Evolutionary conservation across 2,329 filamentous ascomycete genomes (phyloP).

Genomic region (Cladorrhinum sp.): DNA sequence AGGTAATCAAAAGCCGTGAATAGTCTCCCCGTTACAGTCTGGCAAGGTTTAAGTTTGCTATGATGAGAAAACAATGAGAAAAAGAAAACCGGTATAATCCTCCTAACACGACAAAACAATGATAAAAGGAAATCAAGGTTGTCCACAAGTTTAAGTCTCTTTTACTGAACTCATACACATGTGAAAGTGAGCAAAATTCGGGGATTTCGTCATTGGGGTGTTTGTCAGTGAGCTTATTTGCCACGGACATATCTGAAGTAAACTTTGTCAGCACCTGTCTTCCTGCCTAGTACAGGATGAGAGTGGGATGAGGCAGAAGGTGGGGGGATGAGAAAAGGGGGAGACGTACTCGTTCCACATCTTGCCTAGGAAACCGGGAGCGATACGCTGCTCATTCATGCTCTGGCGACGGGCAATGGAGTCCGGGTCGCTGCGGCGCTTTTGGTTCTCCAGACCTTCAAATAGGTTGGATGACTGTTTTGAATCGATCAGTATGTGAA

Average conservation of each 20-base stretch:
- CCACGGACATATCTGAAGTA: constrained; percentile 1
- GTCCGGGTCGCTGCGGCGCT: constrained; percentile 43
- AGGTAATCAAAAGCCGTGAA: too few relatives aligned
- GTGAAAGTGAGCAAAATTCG: not conserved
- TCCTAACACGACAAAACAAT: not conserved
- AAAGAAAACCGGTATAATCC: not conserved
- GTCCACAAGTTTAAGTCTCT: too few relatives aligned
- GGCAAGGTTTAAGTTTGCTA: too few relatives aligned
- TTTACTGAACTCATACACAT: not conserved
- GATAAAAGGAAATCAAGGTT: not conserved
- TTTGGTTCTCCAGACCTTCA: constrained; percentile 50
- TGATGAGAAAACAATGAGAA: not conserved
- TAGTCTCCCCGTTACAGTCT: too few relatives aligned
- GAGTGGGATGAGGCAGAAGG: not conserved
- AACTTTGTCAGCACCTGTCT: not conserved
- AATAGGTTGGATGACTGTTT: constrained; percentile 42
- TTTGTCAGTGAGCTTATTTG: not conserved
- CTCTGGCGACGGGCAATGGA: constrained; percentile 50
- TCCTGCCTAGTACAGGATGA: not conserved
- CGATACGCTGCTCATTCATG: constrained; percentile 51
- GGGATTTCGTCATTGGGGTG: too few relatives aligned
- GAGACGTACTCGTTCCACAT: constrained; percentile 56
- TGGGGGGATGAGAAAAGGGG: not conserved
- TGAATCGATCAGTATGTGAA: not conserved
- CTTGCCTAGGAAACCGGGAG: constrained; percentile 49